Evolutionary conservation across 331 rosid species (phyloP), one percentile per base, ranked within the genome.

Genomic region (Spiraea crenata): DNA sequence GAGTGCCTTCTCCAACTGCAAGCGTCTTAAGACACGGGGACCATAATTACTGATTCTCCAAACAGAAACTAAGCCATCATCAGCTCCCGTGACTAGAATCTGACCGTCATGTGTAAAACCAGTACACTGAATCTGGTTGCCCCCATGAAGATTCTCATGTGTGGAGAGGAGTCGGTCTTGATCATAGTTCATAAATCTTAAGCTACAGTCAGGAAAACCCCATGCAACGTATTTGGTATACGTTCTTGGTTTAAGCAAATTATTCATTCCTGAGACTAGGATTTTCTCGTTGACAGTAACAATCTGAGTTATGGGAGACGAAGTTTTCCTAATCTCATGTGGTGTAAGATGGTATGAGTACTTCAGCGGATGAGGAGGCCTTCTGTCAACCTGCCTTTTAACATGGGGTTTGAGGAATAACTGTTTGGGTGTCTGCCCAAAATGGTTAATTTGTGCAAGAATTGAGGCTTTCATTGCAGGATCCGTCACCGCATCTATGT

Each of bases 381-480:
- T 95, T 77, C 89, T 80, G 76, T 91, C 95, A 45, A 80, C 88
- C 67, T 88, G 86, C 80, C 99, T 88, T 82, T 92, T 88, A 76
- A 76, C 96, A 56, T 95, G 99, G 78, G 99, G 80, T 76, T 89
- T 95, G 74, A 75, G 92, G 82, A 95, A 95, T 68, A 95, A 83
- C 72, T 95, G 99, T 79, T 95, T 95, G 49, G 99, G 99, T 34
- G 99, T 95, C 90, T 95, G 99, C 81, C 99, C 99, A 85, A 95
- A 95, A 84, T 95, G 98, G 85, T 95, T 95, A 65, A 95, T 95
- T 75, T 95, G 99, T 49, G 99, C 98, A 78, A 95, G 84, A 86
- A 95, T 95, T 74, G 99, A 92, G 80, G 99, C 99, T 83, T 95
- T 95, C 98, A 95, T 86, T 51, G 96, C 98, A 31, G 99, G 99